Evolutionary conservation across 257 asterid species (phyloP).

Genomic region (Jacaranda mimosifolia): DNA sequence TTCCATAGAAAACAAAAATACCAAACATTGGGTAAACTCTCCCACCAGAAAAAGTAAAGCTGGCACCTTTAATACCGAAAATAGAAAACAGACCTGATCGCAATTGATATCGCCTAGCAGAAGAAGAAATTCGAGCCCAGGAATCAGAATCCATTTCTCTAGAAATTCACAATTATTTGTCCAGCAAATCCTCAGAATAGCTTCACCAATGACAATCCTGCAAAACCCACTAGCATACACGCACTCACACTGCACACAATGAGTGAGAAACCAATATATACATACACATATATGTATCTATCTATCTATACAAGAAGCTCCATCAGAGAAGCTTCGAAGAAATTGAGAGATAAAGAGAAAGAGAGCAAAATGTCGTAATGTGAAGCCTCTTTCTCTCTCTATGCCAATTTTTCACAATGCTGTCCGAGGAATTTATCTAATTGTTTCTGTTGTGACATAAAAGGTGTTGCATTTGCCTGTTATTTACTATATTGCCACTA

Average conservation of each 20-base stretch:
- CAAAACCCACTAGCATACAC: constrained; percentile 36
- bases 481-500: neutral
- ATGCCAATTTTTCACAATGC: neutral
- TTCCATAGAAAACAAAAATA: neutral
- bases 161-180: constrained; percentile 10
- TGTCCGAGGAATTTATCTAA: neutral
- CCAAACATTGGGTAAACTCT: neutral
- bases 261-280: constrained; percentile 28
- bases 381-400: neutral
- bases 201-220: constrained; percentile 16
- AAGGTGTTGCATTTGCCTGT: neutral
- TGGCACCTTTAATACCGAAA: constrained; percentile 1
- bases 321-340: constrained; percentile 50
- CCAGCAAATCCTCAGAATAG: neutral
- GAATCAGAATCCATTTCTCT: constrained; percentile 78
- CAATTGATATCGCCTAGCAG: constrained; percentile 62
- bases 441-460: neutral
- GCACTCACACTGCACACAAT: constrained; percentile 12
- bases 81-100: constrained; percentile 68
- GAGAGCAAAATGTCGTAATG: constrained; percentile 21
- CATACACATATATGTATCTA: neutral
- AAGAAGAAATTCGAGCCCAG: constrained; percentile 66
- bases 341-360: constrained; percentile 43
- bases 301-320: neutral
- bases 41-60: neutral